Conservation (phyloP, 345 rosid genomes). For the Hirschfeldia incana region DNA sequence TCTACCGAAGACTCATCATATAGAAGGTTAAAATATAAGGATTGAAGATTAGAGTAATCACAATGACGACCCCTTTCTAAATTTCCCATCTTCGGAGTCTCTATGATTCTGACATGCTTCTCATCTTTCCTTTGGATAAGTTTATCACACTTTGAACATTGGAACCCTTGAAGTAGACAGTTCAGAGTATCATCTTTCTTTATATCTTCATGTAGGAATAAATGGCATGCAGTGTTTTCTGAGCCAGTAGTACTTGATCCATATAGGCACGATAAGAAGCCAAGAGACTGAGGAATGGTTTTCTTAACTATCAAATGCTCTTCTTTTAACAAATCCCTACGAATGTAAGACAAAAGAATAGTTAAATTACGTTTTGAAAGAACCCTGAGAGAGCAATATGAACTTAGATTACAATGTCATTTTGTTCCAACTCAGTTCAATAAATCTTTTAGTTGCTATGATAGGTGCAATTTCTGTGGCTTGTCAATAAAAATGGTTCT, state of each 20-base stretch:
- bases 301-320: constrained; percentile 59
- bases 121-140: constrained; percentile 36
- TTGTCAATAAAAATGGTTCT: background rate
- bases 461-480: background rate
- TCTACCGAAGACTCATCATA: constrained; percentile 74
- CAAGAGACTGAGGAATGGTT: constrained; percentile 68
- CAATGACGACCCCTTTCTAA: constrained; percentile 37
- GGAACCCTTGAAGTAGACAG: constrained; percentile 63
- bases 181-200: constrained; percentile 48
- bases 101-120: constrained; percentile 39
- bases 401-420: constrained; percentile 6
- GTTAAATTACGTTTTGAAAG: constrained; percentile 17
- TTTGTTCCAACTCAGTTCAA: background rate
- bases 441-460: background rate
- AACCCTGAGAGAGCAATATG: constrained; percentile 11
- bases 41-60: constrained; percentile 50
- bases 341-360: constrained; percentile 27
- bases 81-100: constrained; percentile 39
- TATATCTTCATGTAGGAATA: constrained; percentile 46
- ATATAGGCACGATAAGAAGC: constrained; percentile 72
- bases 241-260: constrained; percentile 51
- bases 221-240: constrained; percentile 55
- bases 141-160: constrained; percentile 83
- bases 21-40: constrained; percentile 67
- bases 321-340: constrained; percentile 66